These are phyloP conservation scores for Cyberlindnera americana DNA, from an alignment of 805 yeast genomes.

Conservation along the genomic window DNA sequence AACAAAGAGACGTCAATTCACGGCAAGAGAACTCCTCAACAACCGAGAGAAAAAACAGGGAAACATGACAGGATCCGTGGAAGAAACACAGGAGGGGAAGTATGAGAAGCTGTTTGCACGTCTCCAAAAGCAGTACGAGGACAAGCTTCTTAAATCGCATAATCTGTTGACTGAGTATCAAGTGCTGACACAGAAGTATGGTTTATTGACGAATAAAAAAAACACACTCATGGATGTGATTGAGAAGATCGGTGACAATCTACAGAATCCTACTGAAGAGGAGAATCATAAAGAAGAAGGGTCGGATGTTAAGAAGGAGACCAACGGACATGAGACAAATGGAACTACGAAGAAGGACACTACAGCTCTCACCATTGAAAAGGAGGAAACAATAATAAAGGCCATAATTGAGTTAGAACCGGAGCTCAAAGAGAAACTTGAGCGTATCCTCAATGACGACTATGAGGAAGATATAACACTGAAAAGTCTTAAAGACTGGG, in stretches of 20 bases:
- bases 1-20: not conserved
- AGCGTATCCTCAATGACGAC: constrained; percentile 3
- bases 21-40: too few species aligned
- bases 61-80: too few species aligned
- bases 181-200: constrained; percentile 9
- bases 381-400: not conserved
- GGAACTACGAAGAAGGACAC: not conserved
- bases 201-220: constrained; percentile 4
- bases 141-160: constrained; percentile 8
- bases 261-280: not conserved
- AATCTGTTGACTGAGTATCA: constrained; percentile 6
- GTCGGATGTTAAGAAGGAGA: too few species aligned
- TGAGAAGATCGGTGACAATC: not conserved
- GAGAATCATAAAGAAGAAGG: constrained; percentile 1
- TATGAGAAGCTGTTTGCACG: constrained; percentile 7
- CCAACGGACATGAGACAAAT: not conserved
- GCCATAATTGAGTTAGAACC: constrained; percentile 1
- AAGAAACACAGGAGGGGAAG: not conserved
- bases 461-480: constrained; percentile 9
- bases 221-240: constrained; percentile 7
- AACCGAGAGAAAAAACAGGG: too few species aligned
- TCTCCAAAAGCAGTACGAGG: constrained; percentile 12
- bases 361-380: not conserved
- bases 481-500: constrained; percentile 7
- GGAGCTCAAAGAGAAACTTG: constrained; percentile 2